phyloP scores from a whole-genome alignment of 495 filamentous ascomycete genomes.

The Patellaria atrata region DNA sequence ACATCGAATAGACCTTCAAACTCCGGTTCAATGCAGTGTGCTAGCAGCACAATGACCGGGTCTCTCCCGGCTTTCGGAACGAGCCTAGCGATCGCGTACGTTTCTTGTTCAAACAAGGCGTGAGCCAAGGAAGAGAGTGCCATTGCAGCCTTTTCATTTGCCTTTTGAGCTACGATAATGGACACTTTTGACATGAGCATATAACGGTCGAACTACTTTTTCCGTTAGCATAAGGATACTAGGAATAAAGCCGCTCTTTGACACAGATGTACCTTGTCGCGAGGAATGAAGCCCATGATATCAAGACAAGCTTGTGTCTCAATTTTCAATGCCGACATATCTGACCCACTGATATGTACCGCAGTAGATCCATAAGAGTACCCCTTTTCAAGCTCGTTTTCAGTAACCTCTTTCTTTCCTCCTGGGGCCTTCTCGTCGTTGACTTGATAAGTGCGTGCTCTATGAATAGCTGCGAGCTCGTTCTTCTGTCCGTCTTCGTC shows the following conservation, averaged over 20 bases:
- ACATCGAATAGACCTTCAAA: constrained; percentile 83
- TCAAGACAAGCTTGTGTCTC: constrained; percentile 61
- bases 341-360: constrained; percentile 72
- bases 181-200: constrained; percentile 67
- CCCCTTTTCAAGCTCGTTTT: constrained; percentile 76
- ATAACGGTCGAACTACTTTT: constrained; percentile 61
- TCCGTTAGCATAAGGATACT: background rate
- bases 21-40: constrained; percentile 64
- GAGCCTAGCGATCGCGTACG: constrained; percentile 75
- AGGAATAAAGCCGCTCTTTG: too few relatives aligned
- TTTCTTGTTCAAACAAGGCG: constrained; percentile 71
- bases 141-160: constrained; percentile 60
- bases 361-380: constrained; percentile 90
- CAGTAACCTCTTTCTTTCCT: constrained; percentile 70
- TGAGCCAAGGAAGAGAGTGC: constrained; percentile 84
- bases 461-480: constrained; percentile 50
- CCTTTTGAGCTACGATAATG: constrained; percentile 55
- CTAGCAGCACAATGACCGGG: constrained; percentile 67
- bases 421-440: constrained; percentile 56
- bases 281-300: constrained; percentile 73
- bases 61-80: constrained; percentile 67
- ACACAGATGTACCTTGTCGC: constrained; percentile 49
- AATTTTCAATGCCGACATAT: constrained; percentile 66
- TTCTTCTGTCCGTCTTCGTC: constrained; percentile 32
- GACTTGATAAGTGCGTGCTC: constrained; percentile 64